Evolutionary conservation across 2,329 filamentous ascomycete genomes (phyloP).

Genomic region (Rutstroemia sydowiana): DNA sequence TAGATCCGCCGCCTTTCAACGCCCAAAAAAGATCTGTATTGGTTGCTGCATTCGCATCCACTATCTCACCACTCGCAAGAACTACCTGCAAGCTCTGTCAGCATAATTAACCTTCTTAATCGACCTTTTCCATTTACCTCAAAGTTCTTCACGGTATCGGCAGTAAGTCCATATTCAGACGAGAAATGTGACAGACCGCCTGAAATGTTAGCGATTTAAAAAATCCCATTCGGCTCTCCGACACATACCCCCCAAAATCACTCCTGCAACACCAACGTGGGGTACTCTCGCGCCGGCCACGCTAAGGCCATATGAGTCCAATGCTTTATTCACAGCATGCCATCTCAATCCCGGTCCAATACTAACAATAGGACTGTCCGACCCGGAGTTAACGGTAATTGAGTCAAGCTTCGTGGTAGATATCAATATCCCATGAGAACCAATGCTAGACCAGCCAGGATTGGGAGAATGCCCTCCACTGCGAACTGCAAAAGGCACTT

Average conservation of each 20-base stretch:
- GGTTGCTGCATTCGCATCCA: slow-evolving; percentile 35
- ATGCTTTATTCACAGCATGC: not conserved
- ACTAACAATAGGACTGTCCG: not conserved
- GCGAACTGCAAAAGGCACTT: not conserved
- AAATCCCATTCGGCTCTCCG: not conserved
- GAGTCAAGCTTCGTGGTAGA: not conserved
- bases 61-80: slow-evolving; percentile 9
- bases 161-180: not conserved
- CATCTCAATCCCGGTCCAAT: not conserved
- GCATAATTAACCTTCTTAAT: not conserved
- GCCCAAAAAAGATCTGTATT: slow-evolving; percentile 43
- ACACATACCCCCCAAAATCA: not conserved
- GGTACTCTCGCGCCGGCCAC: not conserved
- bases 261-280: not conserved
- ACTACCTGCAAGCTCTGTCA: not conserved
- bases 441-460: not conserved
- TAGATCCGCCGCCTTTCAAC: slow-evolving; percentile 18
- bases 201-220: not conserved
- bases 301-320: not conserved
- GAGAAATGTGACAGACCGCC: not conserved
- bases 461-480: not conserved
- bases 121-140: not conserved
- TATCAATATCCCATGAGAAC: not conserved
- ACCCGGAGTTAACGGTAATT: not conserved
- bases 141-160: not conserved